A percentile compares a stretch with the other conserved stretches of the same genome.
Conservation (phyloP, 345 rosid species). For the Eucalyptus virginea region DNA sequence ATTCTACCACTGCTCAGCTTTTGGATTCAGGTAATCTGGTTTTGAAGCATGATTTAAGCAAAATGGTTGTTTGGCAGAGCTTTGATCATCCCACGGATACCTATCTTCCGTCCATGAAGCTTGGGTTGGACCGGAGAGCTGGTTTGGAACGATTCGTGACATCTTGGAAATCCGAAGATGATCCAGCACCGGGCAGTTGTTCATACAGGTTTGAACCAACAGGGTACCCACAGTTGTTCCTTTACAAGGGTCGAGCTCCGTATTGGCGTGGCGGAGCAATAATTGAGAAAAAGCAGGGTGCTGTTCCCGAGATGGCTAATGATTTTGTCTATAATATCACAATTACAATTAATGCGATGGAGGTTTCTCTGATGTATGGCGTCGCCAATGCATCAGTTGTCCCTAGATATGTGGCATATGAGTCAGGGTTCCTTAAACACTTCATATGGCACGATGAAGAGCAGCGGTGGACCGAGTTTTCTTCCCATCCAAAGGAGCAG, state of each 20-base stretch:
- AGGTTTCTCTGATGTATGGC: conserved; percentile 17
- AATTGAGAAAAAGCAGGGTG: conserved; percentile 49
- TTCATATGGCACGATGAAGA: conserved; percentile 30
- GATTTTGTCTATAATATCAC: conserved; percentile 14
- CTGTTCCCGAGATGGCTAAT: conserved; percentile 32
- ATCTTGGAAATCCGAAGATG: conserved; percentile 11
- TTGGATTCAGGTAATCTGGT: conserved; percentile 15
- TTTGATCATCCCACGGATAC: conserved; percentile 15
- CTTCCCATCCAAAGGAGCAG: conserved; percentile 39
- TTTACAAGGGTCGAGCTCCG: conserved; percentile 9
- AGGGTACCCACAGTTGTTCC: conserved; percentile 4
- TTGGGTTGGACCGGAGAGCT: background rate
- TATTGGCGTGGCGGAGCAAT: conserved; percentile 51
- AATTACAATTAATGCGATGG: conserved; percentile 12
- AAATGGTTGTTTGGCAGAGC: conserved; percentile 11
- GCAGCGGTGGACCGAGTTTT: conserved; percentile 25
- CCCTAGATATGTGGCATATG: conserved; percentile 29
- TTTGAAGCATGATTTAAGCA: background rate
- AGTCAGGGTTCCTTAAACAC: conserved; percentile 25
- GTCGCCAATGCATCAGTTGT: conserved; percentile 7
- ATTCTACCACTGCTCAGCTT: background rate
- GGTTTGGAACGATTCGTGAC: background rate
- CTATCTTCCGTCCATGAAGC: background rate
- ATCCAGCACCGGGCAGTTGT: conserved; percentile 5
- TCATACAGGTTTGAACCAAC: background rate